Base-by-base conservation (phyloP, 2,329 filamentous ascomycete species). In the Sclerotinia sclerotiorum region DNA sequence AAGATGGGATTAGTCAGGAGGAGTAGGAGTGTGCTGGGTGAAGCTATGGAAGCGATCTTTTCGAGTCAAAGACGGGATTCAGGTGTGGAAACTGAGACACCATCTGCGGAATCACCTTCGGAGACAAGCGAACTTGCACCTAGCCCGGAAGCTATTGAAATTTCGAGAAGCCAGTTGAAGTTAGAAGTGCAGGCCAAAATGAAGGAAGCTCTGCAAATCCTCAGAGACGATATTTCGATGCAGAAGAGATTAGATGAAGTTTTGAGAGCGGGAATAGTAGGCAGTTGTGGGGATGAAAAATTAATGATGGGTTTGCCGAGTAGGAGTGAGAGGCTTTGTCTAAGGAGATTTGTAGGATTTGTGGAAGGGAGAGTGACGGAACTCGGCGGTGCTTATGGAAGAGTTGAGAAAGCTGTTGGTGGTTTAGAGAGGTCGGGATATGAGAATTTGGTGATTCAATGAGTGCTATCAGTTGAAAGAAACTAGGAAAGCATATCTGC, bases 291-390 rank as follows among this genome's bases (percentile, higher is more conserved):
- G 19, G 44, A 67, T 67, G 54, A 61, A n/a, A 61, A 44, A 39
- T 29, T 67, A 17, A 67, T 67, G 64, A 67, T 67, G 64, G 64
- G 64, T 3, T n/a, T 67, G 15, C 64, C 64, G 5, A 60, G 52
- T 27, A 48, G 64, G 13, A 67, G 64, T 44, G 64, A 67, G 32
- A 60, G 64, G 19, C 55, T 67, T 15, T 67, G 64, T 60, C 29
- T 67, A 15, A 67, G 54, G 11, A 60, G 64, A n/a, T 67, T 67
- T 51, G 64, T 67, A 15, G 64, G 64, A 2, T 67, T 67, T 24
- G 64, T 67, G 17, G 64, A 67, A 32, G 64, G 64, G n/a, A 60
- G 64, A 39, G 64, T 67, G 17, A 49, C 32, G 21, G 64, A 67
- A 51, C 55, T 67, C 2, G 54, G 64, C 1, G 64, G 54, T 42